A percentile compares a stretch with the other conserved stretches of the same genome.
Evolutionary conservation across 2,329 filamentous ascomycete genomes (phyloP).

Genomic region (Pestalotiopsis sp.): DNA sequence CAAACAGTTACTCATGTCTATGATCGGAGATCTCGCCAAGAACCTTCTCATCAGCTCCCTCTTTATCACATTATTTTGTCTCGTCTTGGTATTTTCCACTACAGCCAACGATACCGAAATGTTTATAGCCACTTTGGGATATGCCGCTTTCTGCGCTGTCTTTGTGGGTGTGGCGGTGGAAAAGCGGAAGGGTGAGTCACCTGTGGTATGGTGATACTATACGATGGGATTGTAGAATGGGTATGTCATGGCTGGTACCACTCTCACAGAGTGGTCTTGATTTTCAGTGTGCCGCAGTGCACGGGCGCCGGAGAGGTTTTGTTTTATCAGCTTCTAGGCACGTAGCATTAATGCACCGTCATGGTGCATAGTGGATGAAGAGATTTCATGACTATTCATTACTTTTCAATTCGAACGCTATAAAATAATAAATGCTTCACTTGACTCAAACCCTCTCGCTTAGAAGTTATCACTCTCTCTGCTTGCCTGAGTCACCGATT

Average conservation of each 20-base stretch:
- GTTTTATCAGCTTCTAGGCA: no score
- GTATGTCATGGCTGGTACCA: not conserved
- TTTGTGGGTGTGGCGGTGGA: constrained; percentile 10
- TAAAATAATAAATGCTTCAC: not conserved
- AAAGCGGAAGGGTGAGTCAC: not conserved
- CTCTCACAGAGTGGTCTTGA: no score
- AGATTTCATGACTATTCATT: not conserved
- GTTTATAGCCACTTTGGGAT: constrained; percentile 14
- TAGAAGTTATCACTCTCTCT: constrained; percentile 26
- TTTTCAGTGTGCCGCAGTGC: no score
- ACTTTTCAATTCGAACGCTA: not conserved
- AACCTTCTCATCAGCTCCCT: not conserved
- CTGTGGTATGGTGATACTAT: no score
- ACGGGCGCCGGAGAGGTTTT: no score
- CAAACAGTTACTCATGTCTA: not conserved
- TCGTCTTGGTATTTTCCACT: constrained; percentile 13
- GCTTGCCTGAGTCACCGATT: constrained; percentile 40
- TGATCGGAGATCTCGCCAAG: not conserved
- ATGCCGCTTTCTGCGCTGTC: constrained; percentile 15
- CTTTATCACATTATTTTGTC: constrained; percentile 11
- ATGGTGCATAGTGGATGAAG: no score
- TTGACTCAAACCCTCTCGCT: no score
- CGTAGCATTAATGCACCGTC: no score
- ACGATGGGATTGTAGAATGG: not conserved
- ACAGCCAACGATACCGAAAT: constrained; percentile 15